Base-by-base conservation (phyloP, 805 yeast genomes). In the Candida verbasci region DNA sequence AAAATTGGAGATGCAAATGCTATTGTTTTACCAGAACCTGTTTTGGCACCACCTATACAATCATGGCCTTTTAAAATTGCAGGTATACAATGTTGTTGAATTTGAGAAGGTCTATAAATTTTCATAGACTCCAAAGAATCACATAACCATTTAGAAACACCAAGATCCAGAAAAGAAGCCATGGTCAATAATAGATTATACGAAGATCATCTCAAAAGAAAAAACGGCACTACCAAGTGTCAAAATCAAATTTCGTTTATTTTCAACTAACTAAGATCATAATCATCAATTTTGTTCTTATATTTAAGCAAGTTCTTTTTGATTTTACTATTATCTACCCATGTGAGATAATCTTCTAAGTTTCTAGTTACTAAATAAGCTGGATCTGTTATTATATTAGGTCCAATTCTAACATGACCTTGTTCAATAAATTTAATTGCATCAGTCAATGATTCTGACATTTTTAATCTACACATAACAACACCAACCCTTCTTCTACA, bases 1-100 rank as follows among this genome's bases (percentile, higher is more conserved):
- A 93, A 67, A 86, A 93, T 91, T 2, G 98, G 98, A n/a, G 87
- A 94, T 1, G 91, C 97, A 71, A 93, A 93, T 1, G 97, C 96
- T 16, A 93, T 80, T 1, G 98, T 93, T 56, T 93, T 93, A 74
- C 98, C 98, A 12, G 95, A 82, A 61, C 98, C 98, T 0, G 98
- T 93, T 58, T 85, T 85, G 22, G 98, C 98, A 29, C 98, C 98
- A 35, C 98, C 99, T 35, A 93, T 91, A 61, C 96, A 89, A 57
- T 89, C 96, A 47, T 80, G 74, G 6, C 95, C 97, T 28, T 68
- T 70, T 25, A 93, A 55, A 39, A 93, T 85, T 39, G 82, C 76
- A 1, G 97, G 97, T 31, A 93, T 91, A 55, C 96, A 87, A 3
- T 87, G 86, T 7, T 66, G 55, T 56, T 93, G 99, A 64, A 93